Percentiles rank a stretch among this genome's conserved stretches.
phyloP scores from a whole-genome alignment of 306 rosid genomes.

The Cucurbita argyrosperma region DNA sequence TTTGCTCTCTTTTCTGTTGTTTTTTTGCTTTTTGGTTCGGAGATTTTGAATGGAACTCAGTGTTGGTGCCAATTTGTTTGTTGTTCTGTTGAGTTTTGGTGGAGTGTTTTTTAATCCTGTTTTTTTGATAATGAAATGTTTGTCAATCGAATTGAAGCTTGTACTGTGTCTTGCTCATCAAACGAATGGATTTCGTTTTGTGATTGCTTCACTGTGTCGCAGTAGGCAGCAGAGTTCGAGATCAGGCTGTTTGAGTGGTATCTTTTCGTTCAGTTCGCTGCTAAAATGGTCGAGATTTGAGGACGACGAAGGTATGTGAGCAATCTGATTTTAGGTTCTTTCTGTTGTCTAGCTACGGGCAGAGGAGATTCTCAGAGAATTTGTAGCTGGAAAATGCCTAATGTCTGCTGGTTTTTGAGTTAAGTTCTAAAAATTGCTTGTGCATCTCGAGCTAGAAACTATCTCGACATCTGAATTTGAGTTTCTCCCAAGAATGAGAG shows the following conservation, averaged over 20 bases:
- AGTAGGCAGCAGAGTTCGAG: slow-evolving; percentile 14
- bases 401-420: slow-evolving; percentile 16
- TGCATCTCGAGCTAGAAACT: slow-evolving; percentile 3
- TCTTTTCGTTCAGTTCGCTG: slow-evolving; percentile 11
- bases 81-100: background rate
- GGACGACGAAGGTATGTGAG: background rate
- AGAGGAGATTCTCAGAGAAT: slow-evolving; percentile 10
- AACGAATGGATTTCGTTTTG: background rate
- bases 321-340: slow-evolving; percentile 1
- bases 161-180: background rate
- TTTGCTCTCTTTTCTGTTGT: background rate
- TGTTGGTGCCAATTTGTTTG: background rate
- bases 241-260: slow-evolving; percentile 14
- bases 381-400: slow-evolving; percentile 1
- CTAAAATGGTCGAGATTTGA: slow-evolving; percentile 10
- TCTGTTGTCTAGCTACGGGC: slow-evolving; percentile 4
- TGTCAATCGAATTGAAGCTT: background rate
- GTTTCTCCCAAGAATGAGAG: slow-evolving; percentile 29
- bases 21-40: background rate
- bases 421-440: slow-evolving; percentile 11
- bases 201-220: slow-evolving; percentile 6
- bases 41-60: background rate
- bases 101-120: background rate
- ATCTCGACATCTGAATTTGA: slow-evolving; percentile 17
- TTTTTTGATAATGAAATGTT: background rate